phyloP scores from a whole-genome alignment of 1,139 yeast genomes.

The Geotrichum candidum region DNA sequence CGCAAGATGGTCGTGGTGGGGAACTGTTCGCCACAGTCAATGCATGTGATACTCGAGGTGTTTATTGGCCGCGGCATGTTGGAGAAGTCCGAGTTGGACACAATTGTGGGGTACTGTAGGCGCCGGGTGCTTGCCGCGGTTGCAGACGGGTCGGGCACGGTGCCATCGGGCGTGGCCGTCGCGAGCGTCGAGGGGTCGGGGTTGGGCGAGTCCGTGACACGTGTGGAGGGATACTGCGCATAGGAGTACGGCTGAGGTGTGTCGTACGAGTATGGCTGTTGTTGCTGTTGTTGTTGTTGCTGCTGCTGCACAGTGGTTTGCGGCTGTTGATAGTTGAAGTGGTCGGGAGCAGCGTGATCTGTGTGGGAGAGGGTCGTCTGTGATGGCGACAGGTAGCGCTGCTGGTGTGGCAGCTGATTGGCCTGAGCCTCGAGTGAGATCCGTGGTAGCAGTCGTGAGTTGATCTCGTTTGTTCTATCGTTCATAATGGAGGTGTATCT shows the following conservation, averaged over 20 bases:
- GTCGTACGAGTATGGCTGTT: constrained; percentile 17
- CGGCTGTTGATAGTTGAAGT: neutral
- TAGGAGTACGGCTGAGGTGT: constrained; percentile 17
- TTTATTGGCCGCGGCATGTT: neutral
- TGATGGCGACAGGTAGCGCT: neutral
- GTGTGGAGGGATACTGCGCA: neutral
- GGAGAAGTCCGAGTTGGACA: neutral
- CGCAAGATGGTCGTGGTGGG: constrained; percentile 24
- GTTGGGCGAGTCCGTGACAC: neutral
- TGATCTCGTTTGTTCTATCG: neutral
- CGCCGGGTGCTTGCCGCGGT: neutral
- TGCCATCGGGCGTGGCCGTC: neutral
- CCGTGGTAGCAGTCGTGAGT: neutral
- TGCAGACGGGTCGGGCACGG: neutral
- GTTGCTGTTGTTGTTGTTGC: neutral
- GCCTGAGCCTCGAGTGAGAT: neutral
- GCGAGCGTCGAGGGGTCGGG: neutral
- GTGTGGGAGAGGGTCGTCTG: neutral
- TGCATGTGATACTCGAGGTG: constrained; percentile 3
- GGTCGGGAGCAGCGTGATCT: neutral
- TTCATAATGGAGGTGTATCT: neutral
- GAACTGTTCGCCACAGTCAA: constrained; percentile 24
- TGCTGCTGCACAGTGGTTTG: neutral
- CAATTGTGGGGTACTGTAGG: neutral
- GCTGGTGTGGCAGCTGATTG: neutral